Conservation (phyloP, 2,329 filamentous ascomycete species). For the Daldinia sp. region DNA sequence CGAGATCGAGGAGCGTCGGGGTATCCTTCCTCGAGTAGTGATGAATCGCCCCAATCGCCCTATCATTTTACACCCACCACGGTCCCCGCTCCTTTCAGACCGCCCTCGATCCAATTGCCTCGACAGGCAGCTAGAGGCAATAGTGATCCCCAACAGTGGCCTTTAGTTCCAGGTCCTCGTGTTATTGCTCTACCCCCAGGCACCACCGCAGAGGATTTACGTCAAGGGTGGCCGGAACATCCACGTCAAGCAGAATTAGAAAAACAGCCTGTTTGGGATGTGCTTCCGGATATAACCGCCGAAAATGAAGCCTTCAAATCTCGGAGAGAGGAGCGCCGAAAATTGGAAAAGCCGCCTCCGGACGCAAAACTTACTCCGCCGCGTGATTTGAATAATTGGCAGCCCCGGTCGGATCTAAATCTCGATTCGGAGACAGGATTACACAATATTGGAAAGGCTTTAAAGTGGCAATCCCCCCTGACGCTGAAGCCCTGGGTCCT, state of each 20-base stretch:
- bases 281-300: conserved; percentile 3
- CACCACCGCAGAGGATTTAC: conserved; percentile 28
- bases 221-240: conserved; percentile 19
- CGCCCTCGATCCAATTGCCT: conserved; percentile 20
- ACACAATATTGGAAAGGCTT: conserved; percentile 53
- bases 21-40: conserved; percentile 37
- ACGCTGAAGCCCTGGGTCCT: conserved; percentile 79
- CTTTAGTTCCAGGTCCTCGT: conserved; percentile 22
- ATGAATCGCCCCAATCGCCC: conserved; percentile 37
- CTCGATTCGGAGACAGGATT: conserved; percentile 38
- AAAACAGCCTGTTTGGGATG: neutral
- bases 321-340: neutral
- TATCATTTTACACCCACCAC: conserved; percentile 44
- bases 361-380: conserved; percentile 38
- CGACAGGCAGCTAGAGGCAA: conserved; percentile 13
- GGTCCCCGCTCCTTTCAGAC: conserved; percentile 38
- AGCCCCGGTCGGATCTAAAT: conserved; percentile 48
- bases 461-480: conserved; percentile 60
- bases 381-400: conserved; percentile 51
- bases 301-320: neutral
- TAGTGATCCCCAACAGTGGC: conserved; percentile 20
- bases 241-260: conserved; percentile 26
- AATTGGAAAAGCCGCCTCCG: neutral
- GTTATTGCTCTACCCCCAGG: conserved; percentile 21
- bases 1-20: conserved; percentile 64